Percentiles rank a stretch among this genome's conserved stretches.
These are phyloP conservation scores for Diacronema lutheri DNA, from an alignment of 78 protist species.

Conservation along the genomic window DNA sequence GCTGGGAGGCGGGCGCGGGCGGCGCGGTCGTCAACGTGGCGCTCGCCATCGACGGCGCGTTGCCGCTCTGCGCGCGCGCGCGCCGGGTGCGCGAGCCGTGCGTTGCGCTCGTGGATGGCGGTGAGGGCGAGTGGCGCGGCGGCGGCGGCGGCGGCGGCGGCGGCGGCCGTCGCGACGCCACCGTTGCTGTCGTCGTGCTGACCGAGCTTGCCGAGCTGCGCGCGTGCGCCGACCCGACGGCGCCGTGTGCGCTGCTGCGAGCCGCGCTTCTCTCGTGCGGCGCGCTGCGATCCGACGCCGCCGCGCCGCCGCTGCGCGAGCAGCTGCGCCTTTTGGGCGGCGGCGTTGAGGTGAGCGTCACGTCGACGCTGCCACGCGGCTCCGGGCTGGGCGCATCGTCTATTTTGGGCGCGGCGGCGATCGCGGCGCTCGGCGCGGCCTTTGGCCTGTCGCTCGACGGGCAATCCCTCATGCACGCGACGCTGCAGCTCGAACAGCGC, in stretches of 20 bases:
- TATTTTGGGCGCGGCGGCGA: slow-evolving; percentile 50
- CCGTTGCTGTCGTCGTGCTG: neutral
- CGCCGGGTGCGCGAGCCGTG: slow-evolving; percentile 9
- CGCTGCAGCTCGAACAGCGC: slow-evolving; percentile 65
- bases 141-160: neutral
- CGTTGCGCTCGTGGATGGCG: no score
- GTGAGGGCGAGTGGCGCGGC: no score
- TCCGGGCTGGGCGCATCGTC: slow-evolving; percentile 65
- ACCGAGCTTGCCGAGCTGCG: neutral
- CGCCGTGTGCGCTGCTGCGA: slow-evolving; percentile 27
- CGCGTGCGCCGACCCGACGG: neutral
- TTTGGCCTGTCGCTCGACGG: neutral
- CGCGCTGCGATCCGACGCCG: neutral
- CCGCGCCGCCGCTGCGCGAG: neutral
- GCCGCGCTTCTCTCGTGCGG: neutral
- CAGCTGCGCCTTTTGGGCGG: slow-evolving; percentile 49
- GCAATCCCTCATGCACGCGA: slow-evolving; percentile 35
- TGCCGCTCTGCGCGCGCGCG: slow-evolving; percentile 20
- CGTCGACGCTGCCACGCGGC: slow-evolving; percentile 51
- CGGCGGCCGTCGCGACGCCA: neutral
- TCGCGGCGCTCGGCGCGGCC: slow-evolving; percentile 30
- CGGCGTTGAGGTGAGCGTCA: slow-evolving; percentile 46
- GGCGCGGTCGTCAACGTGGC: slow-evolving; percentile 47
- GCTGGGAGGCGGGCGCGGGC: slow-evolving; percentile 19
- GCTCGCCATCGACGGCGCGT: neutral